These are phyloP conservation scores for Eudorina sp. DNA, from an alignment of 139 green algal species.

Conservation along the genomic window DNA sequence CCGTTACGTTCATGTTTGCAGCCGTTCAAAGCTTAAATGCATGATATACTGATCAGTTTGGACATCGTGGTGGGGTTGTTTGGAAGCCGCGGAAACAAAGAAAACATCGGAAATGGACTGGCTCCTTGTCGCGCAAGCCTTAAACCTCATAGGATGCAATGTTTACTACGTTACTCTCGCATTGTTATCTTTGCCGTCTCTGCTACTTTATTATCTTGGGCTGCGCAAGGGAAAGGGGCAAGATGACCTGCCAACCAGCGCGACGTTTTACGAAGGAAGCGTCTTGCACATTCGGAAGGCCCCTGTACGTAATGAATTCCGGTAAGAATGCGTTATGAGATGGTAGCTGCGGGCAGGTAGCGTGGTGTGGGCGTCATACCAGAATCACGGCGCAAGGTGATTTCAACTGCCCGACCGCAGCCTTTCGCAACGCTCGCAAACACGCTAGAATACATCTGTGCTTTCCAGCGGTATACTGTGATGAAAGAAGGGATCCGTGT, in stretches of 20 bases:
- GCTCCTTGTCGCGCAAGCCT: slow-evolving; percentile 26
- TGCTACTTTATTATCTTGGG: neutral
- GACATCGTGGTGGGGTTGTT: neutral
- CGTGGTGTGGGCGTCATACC: too few relatives aligned
- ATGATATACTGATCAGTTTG: too few relatives aligned
- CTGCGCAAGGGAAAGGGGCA: neutral
- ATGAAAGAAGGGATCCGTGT: too few relatives aligned
- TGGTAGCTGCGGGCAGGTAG: too few relatives aligned
- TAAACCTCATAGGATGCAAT: slow-evolving; percentile 28
- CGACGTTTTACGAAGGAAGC: slow-evolving; percentile 24
- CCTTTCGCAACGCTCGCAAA: too few relatives aligned
- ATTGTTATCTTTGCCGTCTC: neutral
- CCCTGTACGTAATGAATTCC: slow-evolving; percentile 18
- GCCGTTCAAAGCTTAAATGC: too few relatives aligned
- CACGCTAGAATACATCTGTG: too few relatives aligned
- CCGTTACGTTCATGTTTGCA: too few relatives aligned
- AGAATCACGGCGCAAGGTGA: too few relatives aligned
- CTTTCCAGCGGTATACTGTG: too few relatives aligned
- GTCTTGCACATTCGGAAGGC: neutral
- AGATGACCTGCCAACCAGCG: neutral
- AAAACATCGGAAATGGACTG: slow-evolving; percentile 38
- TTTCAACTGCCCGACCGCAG: too few relatives aligned
- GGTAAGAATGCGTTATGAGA: neutral
- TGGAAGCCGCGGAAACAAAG: too few relatives aligned
- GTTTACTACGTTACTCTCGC: neutral